Evolutionary conservation across 177 flowering plant genomes (phyloP), one percentile per base, ranked within the genome.

Genomic region (Vitis hybrid): DNA sequence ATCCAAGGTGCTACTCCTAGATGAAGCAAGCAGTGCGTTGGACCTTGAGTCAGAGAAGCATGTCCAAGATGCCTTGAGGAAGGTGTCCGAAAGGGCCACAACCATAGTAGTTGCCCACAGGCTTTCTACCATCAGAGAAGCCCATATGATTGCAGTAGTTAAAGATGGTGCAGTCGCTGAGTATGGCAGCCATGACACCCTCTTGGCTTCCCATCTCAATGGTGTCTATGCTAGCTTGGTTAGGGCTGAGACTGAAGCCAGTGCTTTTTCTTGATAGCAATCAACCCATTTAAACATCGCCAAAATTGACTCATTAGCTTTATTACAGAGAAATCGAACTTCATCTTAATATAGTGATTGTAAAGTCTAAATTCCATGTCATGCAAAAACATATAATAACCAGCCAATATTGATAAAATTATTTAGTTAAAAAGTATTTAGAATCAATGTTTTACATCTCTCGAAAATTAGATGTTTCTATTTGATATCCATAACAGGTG

Each of bases 1-100:
- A 68, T 78, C 94, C n/a, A 82, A 72, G 64, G 75, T 91, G 56
- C 68, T 91, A 13, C 74, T 91, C 34, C 80, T 91, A 23, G 97
- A 91, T 73, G 94, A 91, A 74, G 92, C 92, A 49, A 91, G 91
- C 75, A 91, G 92, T 73, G 92, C 94, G 13, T 48, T 91, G 78
- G 93, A 91, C 81, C 71, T 88, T 80, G 92, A 89, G 69, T 91
- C 97, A 34, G 92, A 88, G 73, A 83, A 72, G 65, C 91, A 88
- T 18, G 82, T 91, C 57, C 91, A 89, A 72, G 77, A 82, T 32
- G 91, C 97, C 45, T 18, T 89, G n/a, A 81, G 66, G 78, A 85
- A 78, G 78, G 77, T 78, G 0, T 77, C 87, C 0, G 82, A 69
- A 64, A 60, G 74, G 21, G 77, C 89, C 65, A 91, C 93, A 9